These are phyloP conservation scores for Emmonsiellopsis sp. DNA, from an alignment of 2,329 filamentous ascomycete genomes.

Conservation along the genomic window DNA sequence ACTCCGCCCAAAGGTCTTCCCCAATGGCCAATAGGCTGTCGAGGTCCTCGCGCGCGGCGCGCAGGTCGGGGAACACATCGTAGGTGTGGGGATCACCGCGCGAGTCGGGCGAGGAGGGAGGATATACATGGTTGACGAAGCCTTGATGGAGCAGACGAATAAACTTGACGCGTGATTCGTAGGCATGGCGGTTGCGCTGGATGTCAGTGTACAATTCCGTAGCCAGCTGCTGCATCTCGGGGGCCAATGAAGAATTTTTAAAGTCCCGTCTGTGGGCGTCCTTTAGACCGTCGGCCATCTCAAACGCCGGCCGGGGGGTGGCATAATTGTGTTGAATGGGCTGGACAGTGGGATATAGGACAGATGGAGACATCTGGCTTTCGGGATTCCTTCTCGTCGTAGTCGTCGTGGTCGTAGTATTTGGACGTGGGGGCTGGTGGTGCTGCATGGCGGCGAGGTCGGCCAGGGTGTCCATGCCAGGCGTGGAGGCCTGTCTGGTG, in stretches of 20 bases:
- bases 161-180: constrained; percentile 38
- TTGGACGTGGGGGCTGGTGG: constrained; percentile 33
- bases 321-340: constrained; percentile 27
- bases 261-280: constrained; percentile 32
- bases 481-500: constrained; percentile 33
- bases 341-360: constrained; percentile 29
- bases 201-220: constrained; percentile 33
- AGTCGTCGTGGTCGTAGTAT: constrained; percentile 27
- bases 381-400: constrained; percentile 31
- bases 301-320: constrained; percentile 35
- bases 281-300: constrained; percentile 33
- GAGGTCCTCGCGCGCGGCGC: constrained; percentile 47
- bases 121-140: constrained; percentile 38
- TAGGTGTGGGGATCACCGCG: constrained; percentile 37
- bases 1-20: constrained; percentile 54
- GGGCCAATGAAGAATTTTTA: constrained; percentile 30
- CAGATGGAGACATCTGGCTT: constrained; percentile 34
- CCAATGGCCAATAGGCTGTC: constrained; percentile 54
- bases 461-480: constrained; percentile 41
- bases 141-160: constrained; percentile 38
- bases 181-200: constrained; percentile 37
- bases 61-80: constrained; percentile 37
- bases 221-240: constrained; percentile 31
- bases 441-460: constrained; percentile 40
- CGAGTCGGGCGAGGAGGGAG: constrained; percentile 33